phyloP scores from a whole-genome alignment of 352 stramenopile species.

The Pythium apleroticum region DNA sequence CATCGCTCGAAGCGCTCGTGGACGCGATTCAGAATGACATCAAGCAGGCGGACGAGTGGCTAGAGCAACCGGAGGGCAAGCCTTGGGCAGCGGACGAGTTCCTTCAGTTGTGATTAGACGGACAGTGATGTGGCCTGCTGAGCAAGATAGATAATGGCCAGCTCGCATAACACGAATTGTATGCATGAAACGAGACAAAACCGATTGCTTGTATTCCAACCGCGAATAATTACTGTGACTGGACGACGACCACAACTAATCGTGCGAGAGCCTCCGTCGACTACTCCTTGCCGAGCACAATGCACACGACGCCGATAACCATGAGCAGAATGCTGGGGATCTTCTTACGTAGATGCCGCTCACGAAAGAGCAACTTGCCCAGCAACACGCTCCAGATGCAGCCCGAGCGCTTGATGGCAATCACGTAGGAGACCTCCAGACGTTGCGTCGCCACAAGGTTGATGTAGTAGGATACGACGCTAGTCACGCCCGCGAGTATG shows the following conservation, averaged over 20 bases:
- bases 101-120: constrained; percentile 1
- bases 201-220: background rate
- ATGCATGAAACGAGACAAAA: background rate
- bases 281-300: constrained; percentile 69
- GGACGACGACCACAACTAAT: background rate
- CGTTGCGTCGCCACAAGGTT: constrained; percentile 78
- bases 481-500: constrained; percentile 61
- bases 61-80: constrained; percentile 58
- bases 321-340: constrained; percentile 82
- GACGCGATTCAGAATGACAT: constrained; percentile 91
- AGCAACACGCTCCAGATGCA: constrained; percentile 84
- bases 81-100: constrained; percentile 38
- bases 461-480: constrained; percentile 83
- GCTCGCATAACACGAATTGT: constrained; percentile 1
- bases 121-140: background rate
- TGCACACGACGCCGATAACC: constrained; percentile 75
- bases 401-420: constrained; percentile 81
- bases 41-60: constrained; percentile 60
- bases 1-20: constrained; percentile 91
- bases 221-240: constrained; percentile 8
- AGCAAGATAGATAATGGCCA: constrained; percentile 4
- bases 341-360: constrained; percentile 74
- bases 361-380: constrained; percentile 70
- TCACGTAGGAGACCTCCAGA: constrained; percentile 83
- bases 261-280: background rate